Conservation (phyloP, 2,329 filamentous ascomycete genomes). For the Scorias spongiosa region DNA sequence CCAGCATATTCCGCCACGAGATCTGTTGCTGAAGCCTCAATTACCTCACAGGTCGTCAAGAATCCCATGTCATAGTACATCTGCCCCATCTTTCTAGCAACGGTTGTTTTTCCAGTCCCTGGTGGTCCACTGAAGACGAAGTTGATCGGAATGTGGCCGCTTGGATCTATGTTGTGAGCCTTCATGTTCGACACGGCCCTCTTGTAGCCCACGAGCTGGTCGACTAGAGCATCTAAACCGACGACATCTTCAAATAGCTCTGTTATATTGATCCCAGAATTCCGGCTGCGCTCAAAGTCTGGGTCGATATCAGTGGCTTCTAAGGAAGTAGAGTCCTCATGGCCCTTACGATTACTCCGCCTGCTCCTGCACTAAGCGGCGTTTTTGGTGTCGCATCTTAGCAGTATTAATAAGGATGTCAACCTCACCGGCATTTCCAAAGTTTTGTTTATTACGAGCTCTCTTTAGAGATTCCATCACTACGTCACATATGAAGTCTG, state of each 20-base stretch:
- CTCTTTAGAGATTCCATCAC: conserved; percentile 46
- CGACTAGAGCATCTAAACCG: conserved; percentile 41
- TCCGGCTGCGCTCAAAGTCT: conserved; percentile 40
- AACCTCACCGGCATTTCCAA: conserved; percentile 61
- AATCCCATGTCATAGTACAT: conserved; percentile 64
- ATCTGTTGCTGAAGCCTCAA: conserved; percentile 53
- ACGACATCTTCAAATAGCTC: conserved; percentile 44
- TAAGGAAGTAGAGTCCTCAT: conserved; percentile 17
- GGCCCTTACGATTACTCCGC: conserved; percentile 6
- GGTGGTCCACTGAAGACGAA: conserved; percentile 55
- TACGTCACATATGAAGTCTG: conserved; percentile 35
- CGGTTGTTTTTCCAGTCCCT: conserved; percentile 56
- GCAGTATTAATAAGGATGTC: conserved; percentile 50
- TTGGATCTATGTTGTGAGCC: conserved; percentile 37
- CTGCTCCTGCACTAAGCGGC: conserved; percentile 14
- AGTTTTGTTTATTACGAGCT: conserved; percentile 47
- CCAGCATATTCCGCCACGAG: conserved; percentile 54
- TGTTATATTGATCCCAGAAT: conserved; percentile 33
- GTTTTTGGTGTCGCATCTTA: conserved; percentile 37
- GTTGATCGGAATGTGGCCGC: conserved; percentile 46
- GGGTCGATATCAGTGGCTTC: conserved; percentile 42
- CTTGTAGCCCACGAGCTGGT: conserved; percentile 40
- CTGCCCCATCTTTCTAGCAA: conserved; percentile 58
- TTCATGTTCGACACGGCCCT: conserved; percentile 37
- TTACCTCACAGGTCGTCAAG: conserved; percentile 42